phyloP scores from a whole-genome alignment of 2,329 filamentous ascomycete genomes.

The Microsporum audouinii region DNA sequence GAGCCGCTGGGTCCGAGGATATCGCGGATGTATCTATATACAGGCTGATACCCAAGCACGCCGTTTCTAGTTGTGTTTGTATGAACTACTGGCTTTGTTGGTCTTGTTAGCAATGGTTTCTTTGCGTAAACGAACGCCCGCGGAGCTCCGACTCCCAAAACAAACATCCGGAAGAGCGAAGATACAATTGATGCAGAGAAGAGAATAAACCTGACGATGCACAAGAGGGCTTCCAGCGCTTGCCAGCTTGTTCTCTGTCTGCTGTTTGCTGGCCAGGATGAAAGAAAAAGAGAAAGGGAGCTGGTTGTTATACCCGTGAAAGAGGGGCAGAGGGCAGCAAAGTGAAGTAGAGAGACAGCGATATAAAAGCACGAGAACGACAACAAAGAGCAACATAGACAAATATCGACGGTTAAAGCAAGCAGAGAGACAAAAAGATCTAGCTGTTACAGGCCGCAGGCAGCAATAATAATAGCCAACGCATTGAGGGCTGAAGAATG shows the following conservation, averaged over 20 bases:
- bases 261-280: no score
- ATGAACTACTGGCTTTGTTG: background rate
- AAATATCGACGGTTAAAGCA: background rate
- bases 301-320: background rate
- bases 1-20: background rate
- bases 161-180: no score
- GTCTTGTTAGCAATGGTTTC: background rate
- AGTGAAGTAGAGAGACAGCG: background rate
- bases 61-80: background rate
- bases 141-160: no score
- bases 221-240: no score
- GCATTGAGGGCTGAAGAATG: background rate
- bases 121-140: background rate
- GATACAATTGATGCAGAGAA: no score
- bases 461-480: background rate
- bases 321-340: background rate
- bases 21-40: background rate
- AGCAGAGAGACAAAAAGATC: background rate
- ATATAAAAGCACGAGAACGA: background rate
- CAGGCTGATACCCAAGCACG: background rate
- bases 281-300: no score
- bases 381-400: background rate
- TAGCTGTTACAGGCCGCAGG: background rate
- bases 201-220: no score
- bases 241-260: no score